A percentile compares a stretch with the other conserved stretches of the same genome.
Evolutionary conservation across 805 yeast species (phyloP).

Genomic region (Kuraishia piskuri): DNA sequence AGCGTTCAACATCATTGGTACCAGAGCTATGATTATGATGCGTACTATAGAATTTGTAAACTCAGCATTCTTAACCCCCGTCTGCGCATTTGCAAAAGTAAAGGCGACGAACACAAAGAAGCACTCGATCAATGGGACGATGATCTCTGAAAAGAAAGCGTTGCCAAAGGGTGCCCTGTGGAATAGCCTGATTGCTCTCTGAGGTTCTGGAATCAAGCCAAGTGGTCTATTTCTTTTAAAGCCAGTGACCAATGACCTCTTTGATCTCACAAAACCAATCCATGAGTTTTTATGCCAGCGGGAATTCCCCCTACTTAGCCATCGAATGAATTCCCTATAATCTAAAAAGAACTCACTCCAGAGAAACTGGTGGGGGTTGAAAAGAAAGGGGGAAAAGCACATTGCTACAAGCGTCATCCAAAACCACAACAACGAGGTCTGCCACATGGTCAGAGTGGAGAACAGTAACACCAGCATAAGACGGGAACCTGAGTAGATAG

Average conservation of each 20-base stretch:
- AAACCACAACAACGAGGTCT: slow-evolving; percentile 56
- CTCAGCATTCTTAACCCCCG: slow-evolving; percentile 53
- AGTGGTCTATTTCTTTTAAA: slow-evolving; percentile 68
- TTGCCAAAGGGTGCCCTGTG: slow-evolving; percentile 74
- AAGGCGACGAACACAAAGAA: slow-evolving; percentile 65
- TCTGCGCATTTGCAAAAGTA: slow-evolving; percentile 78
- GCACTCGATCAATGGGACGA: slow-evolving; percentile 65
- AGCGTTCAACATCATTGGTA: slow-evolving; percentile 38
- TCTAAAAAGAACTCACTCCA: slow-evolving; percentile 39
- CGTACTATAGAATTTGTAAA: slow-evolving; percentile 56
- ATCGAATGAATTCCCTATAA: slow-evolving; percentile 43
- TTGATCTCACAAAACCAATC: slow-evolving; percentile 64
- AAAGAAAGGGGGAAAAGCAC: slow-evolving; percentile 40
- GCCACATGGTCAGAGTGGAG: slow-evolving; percentile 78
- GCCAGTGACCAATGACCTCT: slow-evolving; percentile 89
- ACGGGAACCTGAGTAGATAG: slow-evolving; percentile 73
- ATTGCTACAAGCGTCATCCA: slow-evolving; percentile 39
- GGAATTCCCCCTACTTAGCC: slow-evolving; percentile 79
- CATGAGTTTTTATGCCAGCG: slow-evolving; percentile 66
- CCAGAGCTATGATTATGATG: slow-evolving; percentile 39
- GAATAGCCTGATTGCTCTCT: slow-evolving; percentile 42
- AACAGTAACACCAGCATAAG: slow-evolving; percentile 63
- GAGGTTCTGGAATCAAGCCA: slow-evolving; percentile 37
- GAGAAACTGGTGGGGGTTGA: slow-evolving; percentile 47
- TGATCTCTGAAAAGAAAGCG: slow-evolving; percentile 69